Base-by-base conservation (phyloP, 306 rosid species). In the Mucuna pruriens region DNA sequence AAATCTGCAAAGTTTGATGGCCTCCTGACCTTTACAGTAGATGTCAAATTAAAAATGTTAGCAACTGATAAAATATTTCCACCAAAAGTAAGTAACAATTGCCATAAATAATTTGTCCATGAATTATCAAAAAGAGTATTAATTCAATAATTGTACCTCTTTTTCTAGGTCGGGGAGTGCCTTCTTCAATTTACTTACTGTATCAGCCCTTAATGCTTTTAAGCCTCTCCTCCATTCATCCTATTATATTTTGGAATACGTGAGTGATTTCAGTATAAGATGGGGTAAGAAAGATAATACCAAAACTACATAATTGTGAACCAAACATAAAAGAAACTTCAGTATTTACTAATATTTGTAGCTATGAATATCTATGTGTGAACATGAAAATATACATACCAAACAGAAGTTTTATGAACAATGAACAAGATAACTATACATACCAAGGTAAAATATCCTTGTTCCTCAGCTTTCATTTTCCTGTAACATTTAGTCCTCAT, bases 191-290 rank as follows among this genome's bases (percentile, higher is more conserved):
- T 90, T 93, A 82, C 88, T 89, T 26, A 93, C 84, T 67, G 96
- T 90, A 84, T 93, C 97, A 25, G 83, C 99, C 90, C 98, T 89
- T 62, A 88, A 71, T 58, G 97, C 90, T 89, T 92, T 96, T 78
- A 96, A 90, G 85, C 97, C 99, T 88, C 89, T 88, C 42, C 97
- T 90, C 99, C 99, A 96, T 85, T 96, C 99, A 77, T 96, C 98
- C 99, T 96, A 78, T 19, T 67, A 80, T 82, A 22, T 80, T 49
- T 33, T 69, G 81, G 52, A 76, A 68, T 38, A 82, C 71, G 11
- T 5, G 36, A 39, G 29, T 78, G 49, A 69, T 76, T 74, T 80
- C 77, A 82, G 69, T 34, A 83, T 15, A 81, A 77, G 17, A 51
- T 46, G 40, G 64, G 64, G 51, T 70, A 62, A 39, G 61, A 66